Base-by-base conservation (phyloP, 2,329 filamentous ascomycete species). In the Scedosporium boydii region DNA sequence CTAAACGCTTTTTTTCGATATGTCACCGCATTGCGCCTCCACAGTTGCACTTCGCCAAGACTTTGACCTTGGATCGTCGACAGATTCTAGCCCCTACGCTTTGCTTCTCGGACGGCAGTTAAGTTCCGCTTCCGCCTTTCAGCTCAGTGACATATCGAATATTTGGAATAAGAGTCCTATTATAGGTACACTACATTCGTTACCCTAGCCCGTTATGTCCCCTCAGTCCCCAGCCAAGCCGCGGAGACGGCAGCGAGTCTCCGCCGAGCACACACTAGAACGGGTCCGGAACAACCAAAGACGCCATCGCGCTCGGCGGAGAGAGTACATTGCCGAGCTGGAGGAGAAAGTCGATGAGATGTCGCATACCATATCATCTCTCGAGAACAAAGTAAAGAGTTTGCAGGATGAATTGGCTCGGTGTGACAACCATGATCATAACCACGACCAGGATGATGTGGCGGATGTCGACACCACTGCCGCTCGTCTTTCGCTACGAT, bases 241-340 rank as follows among this genome's bases (percentile, higher is more conserved):
- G 1, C 34, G 34, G 34, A 12, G 34, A 6, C 34, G 34, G 10
- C 34, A 65, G 55, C 57, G 64, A 34, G 64, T 65, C 41, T 63
- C 72, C 3, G 66, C 69, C 4, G 68, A 72, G 4, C 69, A 75
- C 63, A 70, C 74, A 23, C 68, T 70, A 2, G 66, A 66, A 7
- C 74, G 80, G 6, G 75, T 80, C 16, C 77, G 79, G n/a, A 76
- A 82, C 56, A 82, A 82, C 65, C 79, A 82, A 67, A 76, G 80
- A 46, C 75, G 79, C 26, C 79, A 82, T 66, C 77, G 80, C 4
- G 77, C 78, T 7, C 71, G 76, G 34, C 72, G 75, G 51, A 76
- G 74, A 57, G 71, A 73, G 44, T 72, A 74, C 44, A 73, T 81
- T 27, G 67, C 71, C 1, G 63, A 64, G 1, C 66, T 72, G 0